Conservation (phyloP, 2,329 filamentous ascomycete genomes). For the Phoma sp. region DNA sequence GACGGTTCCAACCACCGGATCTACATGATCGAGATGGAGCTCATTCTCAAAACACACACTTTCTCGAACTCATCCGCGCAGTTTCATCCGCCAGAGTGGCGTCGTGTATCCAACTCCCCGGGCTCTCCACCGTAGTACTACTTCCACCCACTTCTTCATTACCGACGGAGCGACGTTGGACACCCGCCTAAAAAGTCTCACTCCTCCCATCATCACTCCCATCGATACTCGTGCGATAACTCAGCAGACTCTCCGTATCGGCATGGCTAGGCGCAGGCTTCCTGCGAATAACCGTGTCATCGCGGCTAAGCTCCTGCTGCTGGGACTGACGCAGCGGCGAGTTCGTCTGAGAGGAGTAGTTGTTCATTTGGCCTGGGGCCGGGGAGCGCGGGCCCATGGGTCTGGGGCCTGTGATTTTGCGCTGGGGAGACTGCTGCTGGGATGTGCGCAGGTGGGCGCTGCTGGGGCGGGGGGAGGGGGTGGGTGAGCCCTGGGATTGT, state of each 20-base stretch:
- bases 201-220: conserved; percentile 9
- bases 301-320: conserved; percentile 1
- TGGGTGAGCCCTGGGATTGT: conserved; percentile 40
- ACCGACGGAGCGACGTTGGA: too few species aligned
- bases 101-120: too few species aligned
- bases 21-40: too few species aligned
- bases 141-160: too few species aligned
- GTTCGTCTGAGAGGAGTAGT: too few species aligned
- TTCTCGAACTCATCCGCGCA: too few species aligned
- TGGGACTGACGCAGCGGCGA: conserved; percentile 37
- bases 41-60: too few species aligned
- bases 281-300: conserved; percentile 46
- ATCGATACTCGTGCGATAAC: conserved; percentile 36
- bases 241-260: conserved; percentile 6
- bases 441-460: conserved; percentile 34
- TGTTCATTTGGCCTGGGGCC: conserved; percentile 53
- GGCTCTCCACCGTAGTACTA: too few species aligned
- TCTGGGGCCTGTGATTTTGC: conserved; percentile 58
- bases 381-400: conserved; percentile 56
- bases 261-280: conserved; percentile 31
- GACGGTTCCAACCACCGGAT: too few species aligned
- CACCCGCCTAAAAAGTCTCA: conserved; percentile 13
- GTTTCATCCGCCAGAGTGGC: too few species aligned
- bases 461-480: conserved; percentile 42
- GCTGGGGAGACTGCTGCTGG: conserved; percentile 38